Base-by-base conservation (phyloP, 805 yeast species). In the Yamadazyma phyllophila region DNA sequence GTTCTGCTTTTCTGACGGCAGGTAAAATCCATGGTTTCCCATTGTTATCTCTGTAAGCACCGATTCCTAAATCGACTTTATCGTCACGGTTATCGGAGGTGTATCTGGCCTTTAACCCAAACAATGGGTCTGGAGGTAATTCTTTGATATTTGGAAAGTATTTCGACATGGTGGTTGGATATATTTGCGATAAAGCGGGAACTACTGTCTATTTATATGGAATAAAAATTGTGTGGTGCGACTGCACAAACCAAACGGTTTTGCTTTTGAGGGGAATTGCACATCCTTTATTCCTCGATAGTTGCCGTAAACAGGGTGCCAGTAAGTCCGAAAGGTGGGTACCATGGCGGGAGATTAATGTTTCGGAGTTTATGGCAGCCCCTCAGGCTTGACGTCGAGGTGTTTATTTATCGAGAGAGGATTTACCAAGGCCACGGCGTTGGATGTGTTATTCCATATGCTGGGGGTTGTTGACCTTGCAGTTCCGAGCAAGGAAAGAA, bases 41-140 rank as follows among this genome's bases (percentile, higher is more conserved):
- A 50, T 66, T 57, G 57, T 81, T 77, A 62, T 83, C 88, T 62
- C 88, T 74, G 67, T 83, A 83, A 36, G 88, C 88, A 50, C 96
- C 96, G 52, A 88, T 85, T 32, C 95, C 94, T 56, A 88, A 73
- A 62, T 90, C 96, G 41, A 89, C 96, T 66, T 89, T 91, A 48
- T 69, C 67, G 2, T 74, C 14, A 47, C 92, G 72, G 2, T 76
- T 12, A 59, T 87, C 95, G 33, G 76, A 73, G 17, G 64, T 58
- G 59, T 68, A 81, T 61, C 92, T 74, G 35, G 84, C 83, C 65
- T 85, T 86, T 52, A 90, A 77, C 7, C 86, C 94, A 57, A 90
- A 91, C 44, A 90, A 76, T 6, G 96, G 90, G 66, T 90, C 97
- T 26, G 92, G 85, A 24, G 96, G 96, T 49, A 85, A 69, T 56